These are phyloP conservation scores for Chaetomium cochliodes DNA, from an alignment of 495 filamentous ascomycete genomes.

Conservation along the genomic window DNA sequence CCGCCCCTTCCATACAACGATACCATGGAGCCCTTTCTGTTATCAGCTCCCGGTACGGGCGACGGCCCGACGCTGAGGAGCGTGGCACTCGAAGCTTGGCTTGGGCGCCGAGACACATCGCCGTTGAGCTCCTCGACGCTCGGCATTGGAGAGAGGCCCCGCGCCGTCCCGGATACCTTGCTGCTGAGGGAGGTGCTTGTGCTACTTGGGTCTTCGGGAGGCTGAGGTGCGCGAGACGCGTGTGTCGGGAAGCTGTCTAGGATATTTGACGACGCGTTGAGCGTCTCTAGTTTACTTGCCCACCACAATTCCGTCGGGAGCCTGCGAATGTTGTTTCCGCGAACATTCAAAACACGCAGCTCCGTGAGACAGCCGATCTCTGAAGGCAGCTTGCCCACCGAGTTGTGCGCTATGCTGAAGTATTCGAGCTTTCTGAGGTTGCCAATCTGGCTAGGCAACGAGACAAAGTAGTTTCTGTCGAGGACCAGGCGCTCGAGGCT, in stretches of 20 bases:
- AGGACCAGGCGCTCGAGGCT: constrained; percentile 83
- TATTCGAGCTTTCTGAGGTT: constrained; percentile 80
- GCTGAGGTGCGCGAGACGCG: constrained; percentile 58
- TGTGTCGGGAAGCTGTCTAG: constrained; percentile 86
- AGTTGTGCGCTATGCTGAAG: constrained; percentile 91
- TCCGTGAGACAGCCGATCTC: constrained; percentile 85
- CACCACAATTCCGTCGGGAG: constrained; percentile 93
- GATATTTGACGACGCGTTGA: constrained; percentile 95
- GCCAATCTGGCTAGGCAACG: constrained; percentile 78
- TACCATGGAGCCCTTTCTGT: constrained; percentile 77
- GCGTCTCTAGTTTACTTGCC: constrained; percentile 78
- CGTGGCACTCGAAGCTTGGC: constrained; percentile 70
- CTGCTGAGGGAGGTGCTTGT: constrained; percentile 34
- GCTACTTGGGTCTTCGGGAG: constrained; percentile 49
- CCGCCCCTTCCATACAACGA: constrained; percentile 72
- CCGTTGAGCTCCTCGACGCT: constrained; percentile 75
- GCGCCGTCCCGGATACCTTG: constrained; percentile 52
- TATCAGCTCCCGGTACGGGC: constrained; percentile 56
- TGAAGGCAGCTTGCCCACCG: constrained; percentile 73
- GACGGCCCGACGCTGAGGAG: constrained; percentile 72
- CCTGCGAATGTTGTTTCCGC: constrained; percentile 86
- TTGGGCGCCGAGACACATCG: constrained; percentile 75
- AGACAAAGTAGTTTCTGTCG: constrained; percentile 94
- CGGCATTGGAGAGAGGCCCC: constrained; percentile 55
- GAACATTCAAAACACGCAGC: constrained; percentile 77